phyloP scores from a whole-genome alignment of 2,329 filamentous ascomycete genomes.

The Fusarium palustre region DNA sequence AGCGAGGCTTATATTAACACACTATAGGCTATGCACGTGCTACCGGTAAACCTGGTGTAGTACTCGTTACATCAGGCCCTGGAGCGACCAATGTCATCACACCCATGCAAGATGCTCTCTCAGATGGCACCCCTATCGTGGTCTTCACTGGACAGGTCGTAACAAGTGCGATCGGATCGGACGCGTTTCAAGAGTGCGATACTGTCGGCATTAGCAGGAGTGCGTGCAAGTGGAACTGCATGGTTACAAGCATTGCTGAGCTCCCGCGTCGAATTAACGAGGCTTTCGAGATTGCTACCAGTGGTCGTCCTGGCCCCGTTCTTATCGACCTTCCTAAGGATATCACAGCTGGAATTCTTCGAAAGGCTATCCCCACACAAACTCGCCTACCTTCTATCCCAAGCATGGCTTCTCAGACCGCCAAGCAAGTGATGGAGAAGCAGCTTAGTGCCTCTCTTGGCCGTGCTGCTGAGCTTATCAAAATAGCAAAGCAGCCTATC shows the following conservation, averaged over 20 bases:
- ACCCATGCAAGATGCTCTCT: constrained; percentile 94
- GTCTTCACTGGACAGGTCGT: constrained; percentile 95
- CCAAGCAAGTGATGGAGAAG: constrained; percentile 74
- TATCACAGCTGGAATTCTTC: constrained; percentile 86
- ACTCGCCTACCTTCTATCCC: constrained; percentile 82
- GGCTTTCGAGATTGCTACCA: constrained; percentile 97
- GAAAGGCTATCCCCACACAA: constrained; percentile 82
- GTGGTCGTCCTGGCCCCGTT: constrained; percentile 91
- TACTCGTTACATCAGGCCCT: constrained; percentile 95
- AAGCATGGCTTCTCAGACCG: constrained; percentile 86
- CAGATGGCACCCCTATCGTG: constrained; percentile 94
- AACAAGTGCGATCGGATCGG: constrained; percentile 81
- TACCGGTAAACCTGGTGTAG: constrained; percentile 92
- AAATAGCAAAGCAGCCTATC: constrained; percentile 90
- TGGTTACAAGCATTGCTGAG: constrained; percentile 96
- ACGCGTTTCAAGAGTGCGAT: constrained; percentile 97
- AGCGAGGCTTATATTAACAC: not conserved
- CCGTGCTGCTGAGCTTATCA: constrained; percentile 84
- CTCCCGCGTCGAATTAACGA: constrained; percentile 95
- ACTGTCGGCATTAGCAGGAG: constrained; percentile 56
- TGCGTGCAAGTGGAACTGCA: constrained; percentile 88
- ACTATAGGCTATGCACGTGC: constrained; percentile 79
- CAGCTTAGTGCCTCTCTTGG: constrained; percentile 79
- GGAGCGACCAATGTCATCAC: constrained; percentile 97
- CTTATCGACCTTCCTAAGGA: constrained; percentile 97